Percentiles rank a stretch among this genome's conserved stretches.
These are phyloP conservation scores for Lachnellula occidentalis DNA, from an alignment of 2,329 filamentous ascomycete genomes.

Conservation along the genomic window DNA sequence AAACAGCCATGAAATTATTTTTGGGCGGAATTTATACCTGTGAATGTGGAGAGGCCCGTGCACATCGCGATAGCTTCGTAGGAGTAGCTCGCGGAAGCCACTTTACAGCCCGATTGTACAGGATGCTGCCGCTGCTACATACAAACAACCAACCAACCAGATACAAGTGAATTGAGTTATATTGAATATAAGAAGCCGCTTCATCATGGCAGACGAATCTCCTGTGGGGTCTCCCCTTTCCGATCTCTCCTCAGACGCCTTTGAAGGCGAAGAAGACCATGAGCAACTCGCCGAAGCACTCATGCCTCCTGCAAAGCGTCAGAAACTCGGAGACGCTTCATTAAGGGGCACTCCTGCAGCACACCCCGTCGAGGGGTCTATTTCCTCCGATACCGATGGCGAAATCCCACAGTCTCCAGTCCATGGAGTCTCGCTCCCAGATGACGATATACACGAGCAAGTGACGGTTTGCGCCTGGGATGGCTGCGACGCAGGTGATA, in stretches of 20 bases:
- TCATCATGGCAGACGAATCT: slow-evolving; percentile 44
- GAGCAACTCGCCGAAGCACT: slow-evolving; percentile 38
- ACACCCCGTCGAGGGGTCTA: slow-evolving; percentile 54
- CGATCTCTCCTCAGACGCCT: slow-evolving; percentile 57
- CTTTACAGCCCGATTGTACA: not conserved
- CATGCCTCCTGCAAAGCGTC: slow-evolving; percentile 31
- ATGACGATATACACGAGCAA: slow-evolving; percentile 72
- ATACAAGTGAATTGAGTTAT: not conserved
- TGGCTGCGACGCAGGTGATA: slow-evolving; percentile 63
- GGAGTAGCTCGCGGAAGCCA: not conserved
- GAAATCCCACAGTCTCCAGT: slow-evolving; percentile 68
- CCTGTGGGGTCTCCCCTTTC: slow-evolving; percentile 56
- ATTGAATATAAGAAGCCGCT: not conserved
- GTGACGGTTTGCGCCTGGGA: slow-evolving; percentile 76
- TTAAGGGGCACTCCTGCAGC: slow-evolving; percentile 21
- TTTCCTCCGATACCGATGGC: slow-evolving; percentile 87
- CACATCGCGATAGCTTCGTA: not conserved
- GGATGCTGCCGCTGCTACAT: not conserved
- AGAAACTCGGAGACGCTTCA: slow-evolving; percentile 22
- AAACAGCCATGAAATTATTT: too few relatives aligned
- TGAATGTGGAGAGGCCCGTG: not conserved
- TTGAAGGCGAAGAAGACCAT: slow-evolving; percentile 50
- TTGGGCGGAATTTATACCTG: not conserved
- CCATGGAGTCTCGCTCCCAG: slow-evolving; percentile 55
- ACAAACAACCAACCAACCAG: not conserved